Conservation (phyloP, 169 alveolate genomes). For the Plasmodium adleri region DNA sequence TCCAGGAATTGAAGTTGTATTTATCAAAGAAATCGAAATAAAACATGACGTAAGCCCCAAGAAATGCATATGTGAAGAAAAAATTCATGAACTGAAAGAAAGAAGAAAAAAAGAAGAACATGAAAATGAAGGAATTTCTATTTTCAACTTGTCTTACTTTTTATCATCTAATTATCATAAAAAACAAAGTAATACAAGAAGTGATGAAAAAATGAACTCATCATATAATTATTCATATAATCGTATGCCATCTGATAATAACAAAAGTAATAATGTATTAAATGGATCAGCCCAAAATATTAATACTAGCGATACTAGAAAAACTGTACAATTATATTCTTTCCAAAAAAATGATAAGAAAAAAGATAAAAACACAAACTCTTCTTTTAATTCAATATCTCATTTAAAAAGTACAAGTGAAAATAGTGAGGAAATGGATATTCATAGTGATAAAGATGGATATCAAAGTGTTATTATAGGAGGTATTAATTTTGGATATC, state of each 20-base stretch:
- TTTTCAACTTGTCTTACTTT: constrained; percentile 54
- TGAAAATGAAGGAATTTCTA: constrained; percentile 67
- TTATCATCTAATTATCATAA: constrained; percentile 55
- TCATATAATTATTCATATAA: neutral
- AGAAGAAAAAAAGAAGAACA: constrained; percentile 40
- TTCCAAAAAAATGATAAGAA: constrained; percentile 8
- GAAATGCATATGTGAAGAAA: constrained; percentile 61
- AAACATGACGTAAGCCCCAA: constrained; percentile 53
- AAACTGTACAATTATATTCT: neutral
- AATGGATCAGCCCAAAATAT: neutral
- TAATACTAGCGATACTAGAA: neutral
- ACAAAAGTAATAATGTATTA: neutral
- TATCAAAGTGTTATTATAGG: constrained; percentile 73
- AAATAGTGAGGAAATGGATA: constrained; percentile 39
- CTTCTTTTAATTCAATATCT: constrained; percentile 20
- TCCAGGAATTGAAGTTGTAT: constrained; percentile 1
- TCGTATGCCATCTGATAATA: neutral
- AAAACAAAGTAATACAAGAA: constrained; percentile 40
- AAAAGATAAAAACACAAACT: constrained; percentile 10
- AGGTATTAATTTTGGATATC: constrained; percentile 68
- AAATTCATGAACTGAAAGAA: constrained; percentile 43
- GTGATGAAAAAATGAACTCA: constrained; percentile 20
- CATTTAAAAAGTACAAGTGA: constrained; percentile 34
- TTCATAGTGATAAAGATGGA: constrained; percentile 31
- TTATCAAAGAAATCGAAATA: constrained; percentile 47